A percentile compares a stretch with the other conserved stretches of the same genome.
Conservation (phyloP, 805 yeast species). For the Phaffomyces opuntiae region DNA sequence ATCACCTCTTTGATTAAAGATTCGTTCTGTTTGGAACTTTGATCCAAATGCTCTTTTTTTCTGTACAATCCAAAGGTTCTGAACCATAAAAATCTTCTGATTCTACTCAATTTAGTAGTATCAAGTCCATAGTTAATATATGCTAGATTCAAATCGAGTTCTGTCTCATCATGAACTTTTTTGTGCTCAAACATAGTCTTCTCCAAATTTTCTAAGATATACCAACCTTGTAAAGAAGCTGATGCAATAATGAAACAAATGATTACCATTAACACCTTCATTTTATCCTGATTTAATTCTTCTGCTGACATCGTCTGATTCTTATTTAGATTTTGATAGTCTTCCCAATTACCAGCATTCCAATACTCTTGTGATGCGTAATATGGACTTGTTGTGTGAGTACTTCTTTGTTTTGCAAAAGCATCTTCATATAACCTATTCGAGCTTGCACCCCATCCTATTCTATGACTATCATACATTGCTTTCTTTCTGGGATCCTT, state of each 20-base stretch:
- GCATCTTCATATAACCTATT: conserved; percentile 3
- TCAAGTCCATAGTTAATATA: conserved; percentile 49
- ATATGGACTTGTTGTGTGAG: conserved; percentile 11
- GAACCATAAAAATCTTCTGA: conserved; percentile 53
- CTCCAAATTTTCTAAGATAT: conserved; percentile 31
- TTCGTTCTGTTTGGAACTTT: conserved; percentile 59
- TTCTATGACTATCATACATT: conserved; percentile 38
- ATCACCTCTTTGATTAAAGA: conserved; percentile 69
- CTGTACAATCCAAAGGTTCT: conserved; percentile 31
- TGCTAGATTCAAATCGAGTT: conserved; percentile 33
- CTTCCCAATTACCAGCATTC: conserved; percentile 63
- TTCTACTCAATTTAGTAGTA: conserved; percentile 39
- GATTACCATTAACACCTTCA: conserved; percentile 37
- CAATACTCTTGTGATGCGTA: conserved; percentile 36
- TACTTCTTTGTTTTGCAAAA: conserved; percentile 3
- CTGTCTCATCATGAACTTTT: conserved; percentile 34
- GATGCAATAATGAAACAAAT: conserved; percentile 30
- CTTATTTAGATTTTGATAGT: conserved; percentile 36
- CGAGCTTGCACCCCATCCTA: conserved; percentile 35
- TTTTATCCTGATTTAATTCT: conserved; percentile 29
- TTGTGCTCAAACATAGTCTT: conserved; percentile 26
- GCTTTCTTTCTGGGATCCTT: conserved; percentile 36
- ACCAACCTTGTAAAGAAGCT: conserved; percentile 35
- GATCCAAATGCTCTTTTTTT: conserved; percentile 26
- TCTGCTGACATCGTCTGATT: conserved; percentile 15